Conservation (phyloP, 192 early-diverging fungal species). For the Coemansia asiatica region DNA sequence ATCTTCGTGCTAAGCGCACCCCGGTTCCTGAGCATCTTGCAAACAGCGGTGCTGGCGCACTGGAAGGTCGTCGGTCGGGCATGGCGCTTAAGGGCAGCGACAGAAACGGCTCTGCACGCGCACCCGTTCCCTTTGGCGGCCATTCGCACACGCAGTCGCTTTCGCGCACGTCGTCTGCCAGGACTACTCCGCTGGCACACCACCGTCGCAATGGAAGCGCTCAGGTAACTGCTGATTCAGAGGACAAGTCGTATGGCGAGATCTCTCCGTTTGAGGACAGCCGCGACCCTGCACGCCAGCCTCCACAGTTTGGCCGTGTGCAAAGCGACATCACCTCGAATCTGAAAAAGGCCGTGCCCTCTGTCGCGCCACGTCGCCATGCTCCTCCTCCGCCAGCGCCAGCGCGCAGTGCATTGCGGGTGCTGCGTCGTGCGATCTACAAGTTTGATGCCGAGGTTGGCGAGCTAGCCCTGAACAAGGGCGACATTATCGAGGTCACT, state of each 20-base stretch:
- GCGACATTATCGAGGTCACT: slow-evolving; percentile 83
- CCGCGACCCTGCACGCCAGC: slow-evolving; percentile 23
- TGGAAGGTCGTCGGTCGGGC: slow-evolving; percentile 29
- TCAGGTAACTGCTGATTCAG: slow-evolving; percentile 37
- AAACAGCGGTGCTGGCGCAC: slow-evolving; percentile 32
- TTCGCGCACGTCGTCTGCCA: slow-evolving; percentile 32
- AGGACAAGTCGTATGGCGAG: slow-evolving; percentile 18
- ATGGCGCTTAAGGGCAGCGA: slow-evolving; percentile 31
- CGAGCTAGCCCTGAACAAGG: slow-evolving; percentile 79
- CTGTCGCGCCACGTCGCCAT: slow-evolving; percentile 52
- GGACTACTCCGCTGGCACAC: slow-evolving; percentile 16
- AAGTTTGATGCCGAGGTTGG: slow-evolving; percentile 78
- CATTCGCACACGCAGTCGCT: slow-evolving; percentile 16
- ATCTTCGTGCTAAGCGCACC: slow-evolving; percentile 27
- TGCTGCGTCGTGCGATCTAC: slow-evolving; percentile 69
- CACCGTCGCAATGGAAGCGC: slow-evolving; percentile 28
- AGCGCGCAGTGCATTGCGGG: slow-evolving; percentile 30
- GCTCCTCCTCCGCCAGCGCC: slow-evolving; percentile 55
- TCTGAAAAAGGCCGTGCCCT: slow-evolving; percentile 24
- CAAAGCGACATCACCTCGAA: slow-evolving; percentile 45
- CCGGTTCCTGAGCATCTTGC: slow-evolving; percentile 11
- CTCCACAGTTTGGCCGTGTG: slow-evolving; percentile 41
- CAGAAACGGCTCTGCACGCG: slow-evolving; percentile 12
- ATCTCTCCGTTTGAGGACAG: slow-evolving; percentile 14
- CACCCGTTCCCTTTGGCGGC: slow-evolving; percentile 29